phyloP scores from a whole-genome alignment of 1,284 basidiomycete species.

The Sparassis latifolia region DNA sequence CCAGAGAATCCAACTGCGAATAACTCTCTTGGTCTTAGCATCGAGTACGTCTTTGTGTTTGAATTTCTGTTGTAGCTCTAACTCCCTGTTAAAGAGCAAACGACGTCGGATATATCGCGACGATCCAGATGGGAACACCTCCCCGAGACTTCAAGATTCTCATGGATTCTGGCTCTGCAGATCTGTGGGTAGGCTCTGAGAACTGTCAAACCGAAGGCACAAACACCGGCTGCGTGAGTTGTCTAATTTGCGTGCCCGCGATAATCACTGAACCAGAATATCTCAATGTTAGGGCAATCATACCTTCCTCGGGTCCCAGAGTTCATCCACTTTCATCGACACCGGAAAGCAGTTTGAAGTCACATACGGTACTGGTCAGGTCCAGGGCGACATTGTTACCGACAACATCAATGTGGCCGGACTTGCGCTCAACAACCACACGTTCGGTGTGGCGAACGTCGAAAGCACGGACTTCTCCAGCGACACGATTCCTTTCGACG shows the following conservation, averaged over 20 bases:
- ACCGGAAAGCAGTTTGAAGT: slow-evolving; percentile 55
- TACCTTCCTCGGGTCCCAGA: slow-evolving; percentile 55
- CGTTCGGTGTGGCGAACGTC: slow-evolving; percentile 62
- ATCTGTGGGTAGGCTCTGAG: slow-evolving; percentile 74
- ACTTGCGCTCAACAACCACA: slow-evolving; percentile 53
- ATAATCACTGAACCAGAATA: background rate
- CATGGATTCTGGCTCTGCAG: slow-evolving; percentile 84
- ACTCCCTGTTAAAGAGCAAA: slow-evolving; percentile 23
- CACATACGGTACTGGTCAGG: slow-evolving; percentile 72
- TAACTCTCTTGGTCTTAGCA: slow-evolving; percentile 67
- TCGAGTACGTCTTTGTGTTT: slow-evolving; percentile 40
- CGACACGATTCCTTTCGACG: slow-evolving; percentile 58
- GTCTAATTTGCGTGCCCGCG: background rate
- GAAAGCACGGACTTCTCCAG: slow-evolving; percentile 64
- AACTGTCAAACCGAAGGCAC: slow-evolving; percentile 42
- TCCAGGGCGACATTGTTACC: slow-evolving; percentile 57
- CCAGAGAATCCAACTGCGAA: slow-evolving; percentile 46
- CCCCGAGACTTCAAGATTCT: slow-evolving; percentile 65
- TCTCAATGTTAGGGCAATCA: slow-evolving; percentile 44
- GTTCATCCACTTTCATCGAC: slow-evolving; percentile 63
- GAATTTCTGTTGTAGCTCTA: background rate
- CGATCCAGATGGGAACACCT: slow-evolving; percentile 75
- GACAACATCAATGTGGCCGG: slow-evolving; percentile 71
- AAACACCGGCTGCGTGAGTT: slow-evolving; percentile 42
- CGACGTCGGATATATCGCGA: slow-evolving; percentile 62